Evolutionary conservation across 345 rosid species (phyloP).

Genomic region (Salix purpurea): DNA sequence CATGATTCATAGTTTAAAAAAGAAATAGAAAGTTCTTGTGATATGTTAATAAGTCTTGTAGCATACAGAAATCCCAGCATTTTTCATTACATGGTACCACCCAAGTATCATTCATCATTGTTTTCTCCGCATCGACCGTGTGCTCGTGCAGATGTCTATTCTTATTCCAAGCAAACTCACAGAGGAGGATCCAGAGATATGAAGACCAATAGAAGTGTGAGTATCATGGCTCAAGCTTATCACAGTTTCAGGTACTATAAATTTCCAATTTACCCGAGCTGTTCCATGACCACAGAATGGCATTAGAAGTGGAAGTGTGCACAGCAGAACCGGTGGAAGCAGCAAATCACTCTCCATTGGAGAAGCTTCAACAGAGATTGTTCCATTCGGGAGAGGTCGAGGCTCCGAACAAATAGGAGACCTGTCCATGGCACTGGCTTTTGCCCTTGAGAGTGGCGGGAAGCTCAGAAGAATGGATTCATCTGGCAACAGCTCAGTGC

Average conservation of each 20-base stretch:
- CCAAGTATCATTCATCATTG: neutral
- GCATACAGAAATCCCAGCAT: neutral
- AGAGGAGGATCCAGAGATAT: conserved; percentile 52
- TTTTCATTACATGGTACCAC: neutral
- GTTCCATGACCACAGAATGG: conserved; percentile 39
- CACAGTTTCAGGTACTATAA: conserved; percentile 1
- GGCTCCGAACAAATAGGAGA: conserved; percentile 48
- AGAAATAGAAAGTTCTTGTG: no score
- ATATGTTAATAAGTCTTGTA: neutral
- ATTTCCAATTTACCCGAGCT: conserved; percentile 12
- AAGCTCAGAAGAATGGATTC: conserved; percentile 51
- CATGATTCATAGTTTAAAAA: no score
- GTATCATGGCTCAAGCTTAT: conserved; percentile 16
- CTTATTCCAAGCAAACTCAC: conserved; percentile 40
- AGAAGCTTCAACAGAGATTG: conserved; percentile 47
- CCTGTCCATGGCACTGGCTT: conserved; percentile 62
- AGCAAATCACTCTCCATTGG: conserved; percentile 24
- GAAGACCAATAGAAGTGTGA: conserved; percentile 44
- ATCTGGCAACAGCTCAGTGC: conserved; percentile 42
- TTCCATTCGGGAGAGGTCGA: conserved; percentile 45
- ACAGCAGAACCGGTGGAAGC: conserved; percentile 24
- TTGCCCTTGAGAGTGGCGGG: conserved; percentile 75
- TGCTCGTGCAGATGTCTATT: conserved; percentile 48
- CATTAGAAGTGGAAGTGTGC: conserved; percentile 27
- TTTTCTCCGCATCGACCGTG: neutral